These are phyloP conservation scores for Oryza meridionalis DNA, from an alignment of 176 grass and related monocot species.

Conservation along the genomic window DNA sequence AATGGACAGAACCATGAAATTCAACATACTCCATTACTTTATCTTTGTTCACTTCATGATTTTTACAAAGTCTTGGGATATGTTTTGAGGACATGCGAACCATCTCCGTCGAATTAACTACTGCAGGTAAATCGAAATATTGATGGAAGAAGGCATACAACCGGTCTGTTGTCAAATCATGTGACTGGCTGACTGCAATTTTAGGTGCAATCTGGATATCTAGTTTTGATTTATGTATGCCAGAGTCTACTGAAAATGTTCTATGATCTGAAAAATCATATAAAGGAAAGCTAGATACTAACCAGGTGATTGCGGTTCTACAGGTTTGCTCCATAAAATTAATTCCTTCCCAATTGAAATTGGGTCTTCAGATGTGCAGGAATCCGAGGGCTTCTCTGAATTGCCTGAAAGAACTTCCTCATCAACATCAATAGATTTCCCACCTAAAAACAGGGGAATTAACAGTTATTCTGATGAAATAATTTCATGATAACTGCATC, in stretches of 20 bases:
- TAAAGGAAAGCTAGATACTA: conserved; percentile 9
- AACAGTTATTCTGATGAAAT: conserved; percentile 4
- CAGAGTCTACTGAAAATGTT: background rate
- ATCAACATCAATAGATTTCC: background rate
- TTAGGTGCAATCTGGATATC: conserved; percentile 1
- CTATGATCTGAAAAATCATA: conserved; percentile 19
- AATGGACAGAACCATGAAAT: conserved; percentile 16
- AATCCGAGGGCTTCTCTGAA: background rate
- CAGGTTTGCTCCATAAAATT: conserved; percentile 39
- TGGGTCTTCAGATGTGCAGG: conserved; percentile 4
- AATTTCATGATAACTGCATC: conserved; percentile 25
- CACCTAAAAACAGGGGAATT: background rate
- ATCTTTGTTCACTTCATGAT: conserved; percentile 14
- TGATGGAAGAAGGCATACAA: no score
- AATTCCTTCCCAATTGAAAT: conserved; percentile 32
- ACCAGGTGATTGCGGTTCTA: conserved; percentile 14
- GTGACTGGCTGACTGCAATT: conserved; percentile 23
- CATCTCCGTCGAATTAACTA: conserved; percentile 18
- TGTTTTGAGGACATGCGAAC: conserved; percentile 4
- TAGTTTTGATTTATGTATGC: background rate
- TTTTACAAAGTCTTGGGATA: conserved; percentile 13
- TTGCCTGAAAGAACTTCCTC: conserved; percentile 14
- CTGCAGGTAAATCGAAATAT: background rate
- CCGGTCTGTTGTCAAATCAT: background rate
- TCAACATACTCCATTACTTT: conserved; percentile 21